Evolutionary conservation across 1,139 yeast genomes (phyloP), one percentile per base, ranked within the genome.

Genomic region (Geotrichum fermentans): DNA sequence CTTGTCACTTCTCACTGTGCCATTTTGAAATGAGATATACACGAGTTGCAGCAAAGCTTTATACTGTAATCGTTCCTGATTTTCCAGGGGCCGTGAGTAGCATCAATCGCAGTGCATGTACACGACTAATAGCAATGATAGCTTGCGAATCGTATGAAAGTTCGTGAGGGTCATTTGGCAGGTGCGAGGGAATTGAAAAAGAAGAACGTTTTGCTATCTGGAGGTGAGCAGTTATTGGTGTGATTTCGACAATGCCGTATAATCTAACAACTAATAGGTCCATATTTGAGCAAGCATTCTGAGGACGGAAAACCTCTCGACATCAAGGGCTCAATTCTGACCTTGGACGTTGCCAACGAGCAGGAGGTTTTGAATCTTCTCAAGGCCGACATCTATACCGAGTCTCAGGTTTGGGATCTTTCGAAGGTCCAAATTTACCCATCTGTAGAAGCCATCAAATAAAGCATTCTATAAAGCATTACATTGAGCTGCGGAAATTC

Each of bases 351-450:
- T 30, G 79, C 78, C 45, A 69, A 78, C 45, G 79, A 73, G 58
- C 82, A 82, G 53, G 84, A 82, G 52, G 79, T 82, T 16, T 58
- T 81, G 45, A 85, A 80, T 38, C 68, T 83, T 52, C 73, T 86
- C 61, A 76, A 80, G 60, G 62, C 70, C 50, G 95, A 86, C 62
- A 65, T 80, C 33, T 86, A 81, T 66, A 77, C 78, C 56, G 72
- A 70, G 56, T 71, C 73, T 28, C 92, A 89, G 0, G 76, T 86
- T 52, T 86, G 95, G 95, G 94, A 86, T 63, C 62, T 84, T 54
- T 78, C 80, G 40, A 75, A 73, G 49, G 82, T 78, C 21, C 62
- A 79, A 56, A 77, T 84, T 45, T 72, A 77, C 60, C 90, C 90
- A 29, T 41, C 39, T 21, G 30, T 47, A 10, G 22, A 21, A 11